Evolutionary conservation across 2,329 filamentous ascomycete genomes (phyloP).

Genomic region (Stagonosporopsis vannaccii): DNA sequence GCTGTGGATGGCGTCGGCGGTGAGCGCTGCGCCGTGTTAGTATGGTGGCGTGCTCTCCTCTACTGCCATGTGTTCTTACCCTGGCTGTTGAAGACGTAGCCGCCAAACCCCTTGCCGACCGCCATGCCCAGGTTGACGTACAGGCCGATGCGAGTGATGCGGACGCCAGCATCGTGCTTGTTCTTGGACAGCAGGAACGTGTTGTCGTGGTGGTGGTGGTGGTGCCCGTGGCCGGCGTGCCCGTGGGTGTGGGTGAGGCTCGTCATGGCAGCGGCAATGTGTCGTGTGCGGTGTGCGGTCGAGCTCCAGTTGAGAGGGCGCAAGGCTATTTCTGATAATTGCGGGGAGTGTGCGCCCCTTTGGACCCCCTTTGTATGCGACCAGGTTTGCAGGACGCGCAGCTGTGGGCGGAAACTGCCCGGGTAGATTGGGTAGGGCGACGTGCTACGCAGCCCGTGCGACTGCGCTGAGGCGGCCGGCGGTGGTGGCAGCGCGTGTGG

Average conservation of each 20-base stretch:
- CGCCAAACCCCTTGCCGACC: conserved; percentile 87
- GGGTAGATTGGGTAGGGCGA: conserved; percentile 9
- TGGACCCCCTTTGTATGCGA: conserved; percentile 32
- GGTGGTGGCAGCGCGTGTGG: conserved; percentile 22
- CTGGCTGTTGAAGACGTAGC: conserved; percentile 94
- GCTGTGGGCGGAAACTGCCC: conserved; percentile 21
- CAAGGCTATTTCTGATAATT: not conserved
- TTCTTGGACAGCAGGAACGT: conserved; percentile 80
- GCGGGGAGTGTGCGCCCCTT: conserved; percentile 17
- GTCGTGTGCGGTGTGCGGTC: conserved; percentile 42
- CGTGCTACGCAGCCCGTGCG: conserved; percentile 22
- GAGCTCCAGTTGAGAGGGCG: conserved; percentile 42
- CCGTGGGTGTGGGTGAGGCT: conserved; percentile 35
- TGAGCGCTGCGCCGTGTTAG: conserved; percentile 65
- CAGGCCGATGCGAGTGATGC: conserved; percentile 88
- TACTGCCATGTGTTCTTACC: conserved; percentile 34
- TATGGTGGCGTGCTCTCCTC: not conserved
- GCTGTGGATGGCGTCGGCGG: conserved; percentile 94
- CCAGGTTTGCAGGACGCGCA: conserved; percentile 44
- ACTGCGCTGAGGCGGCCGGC: conserved; percentile 29
- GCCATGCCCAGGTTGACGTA: conserved; percentile 95
- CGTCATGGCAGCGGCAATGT: conserved; percentile 41
- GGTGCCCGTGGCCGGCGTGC: conserved; percentile 61
- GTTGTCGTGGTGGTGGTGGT: conserved; percentile 86
- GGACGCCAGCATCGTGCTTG: conserved; percentile 90